These are phyloP conservation scores for Aureoboletus auriporus DNA, from an alignment of 768 basidiomycete genomes.

Conservation along the genomic window DNA sequence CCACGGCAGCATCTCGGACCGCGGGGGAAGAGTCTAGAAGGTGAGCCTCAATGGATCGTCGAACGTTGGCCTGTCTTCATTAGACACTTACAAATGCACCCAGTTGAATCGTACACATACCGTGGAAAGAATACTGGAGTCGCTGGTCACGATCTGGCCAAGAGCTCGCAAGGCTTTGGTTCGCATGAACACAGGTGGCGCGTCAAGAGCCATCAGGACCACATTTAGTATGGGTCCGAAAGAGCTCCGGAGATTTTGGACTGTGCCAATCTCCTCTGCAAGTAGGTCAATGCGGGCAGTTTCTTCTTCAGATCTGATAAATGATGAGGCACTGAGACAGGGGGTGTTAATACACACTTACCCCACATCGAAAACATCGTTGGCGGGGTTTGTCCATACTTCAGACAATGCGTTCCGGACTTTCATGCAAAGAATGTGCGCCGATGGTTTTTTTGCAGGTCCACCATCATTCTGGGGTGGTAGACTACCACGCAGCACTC, in stretches of 20 bases:
- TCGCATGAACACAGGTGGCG: conserved; percentile 85
- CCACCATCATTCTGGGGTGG: conserved; percentile 37
- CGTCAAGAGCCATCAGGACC: conserved; percentile 76
- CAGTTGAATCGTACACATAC: conserved; percentile 33
- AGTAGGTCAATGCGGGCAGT: conserved; percentile 61
- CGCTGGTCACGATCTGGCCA: conserved; percentile 85
- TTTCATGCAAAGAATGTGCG: conserved; percentile 44
- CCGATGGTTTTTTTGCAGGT: conserved; percentile 13
- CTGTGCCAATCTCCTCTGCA: conserved; percentile 71
- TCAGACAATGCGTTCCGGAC: conserved; percentile 62
- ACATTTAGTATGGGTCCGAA: conserved; percentile 82
- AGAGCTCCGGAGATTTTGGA: conserved; percentile 71
- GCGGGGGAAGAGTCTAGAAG: conserved; percentile 89
- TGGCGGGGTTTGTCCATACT: conserved; percentile 67
- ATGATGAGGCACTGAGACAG: conserved; percentile 2
- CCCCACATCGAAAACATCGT: conserved; percentile 83
- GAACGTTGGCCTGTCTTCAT: conserved; percentile 60
- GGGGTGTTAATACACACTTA: conserved; percentile 30
- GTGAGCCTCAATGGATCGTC: conserved; percentile 84
- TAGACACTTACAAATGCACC: conserved; percentile 2
- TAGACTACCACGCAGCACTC: conserved; percentile 50
- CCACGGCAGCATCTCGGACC: conserved; percentile 95
- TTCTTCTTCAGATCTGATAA: conserved; percentile 66
- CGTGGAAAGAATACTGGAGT: conserved; percentile 73
- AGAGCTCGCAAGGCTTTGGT: conserved; percentile 91